Percentiles rank a stretch among this genome's conserved stretches.
These are phyloP conservation scores for Suillus paluster DNA, from an alignment of 768 basidiomycete genomes.

Conservation along the genomic window DNA sequence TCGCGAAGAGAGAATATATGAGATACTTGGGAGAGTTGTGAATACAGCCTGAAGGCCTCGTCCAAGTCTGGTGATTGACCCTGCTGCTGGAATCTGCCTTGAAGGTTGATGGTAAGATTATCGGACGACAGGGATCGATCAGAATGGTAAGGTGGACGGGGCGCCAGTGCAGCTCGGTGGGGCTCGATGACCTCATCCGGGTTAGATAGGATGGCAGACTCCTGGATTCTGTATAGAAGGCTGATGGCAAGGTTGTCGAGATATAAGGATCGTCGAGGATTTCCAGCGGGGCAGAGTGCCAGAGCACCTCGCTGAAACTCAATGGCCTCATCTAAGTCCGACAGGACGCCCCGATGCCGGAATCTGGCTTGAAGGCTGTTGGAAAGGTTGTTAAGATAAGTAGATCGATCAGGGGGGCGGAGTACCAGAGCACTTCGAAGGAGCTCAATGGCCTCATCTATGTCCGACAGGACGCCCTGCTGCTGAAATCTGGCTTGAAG, in stretches of 20 bases:
- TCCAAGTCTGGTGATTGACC: conserved; percentile 26
- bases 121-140: conserved; percentile 19
- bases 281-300: conserved; percentile 19
- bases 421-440: conserved; percentile 22
- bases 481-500: conserved; percentile 13
- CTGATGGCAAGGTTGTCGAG: conserved; percentile 21
- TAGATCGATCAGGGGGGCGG: conserved; percentile 20
- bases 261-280: conserved; percentile 18
- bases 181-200: conserved; percentile 25
- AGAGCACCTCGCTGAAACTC: conserved; percentile 25
- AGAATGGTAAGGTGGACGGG: conserved; percentile 7
- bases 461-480: conserved; percentile 15
- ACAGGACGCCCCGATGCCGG: conserved; percentile 17
- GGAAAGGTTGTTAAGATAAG: conserved; percentile 20
- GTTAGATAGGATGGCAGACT: conserved; percentile 25
- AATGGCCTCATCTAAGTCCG: conserved; percentile 32
- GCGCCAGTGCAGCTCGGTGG: conserved; percentile 17
- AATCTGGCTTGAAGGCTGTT: conserved; percentile 20
- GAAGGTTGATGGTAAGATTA: conserved; percentile 24
- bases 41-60: conserved; percentile 22
- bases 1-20: conserved; percentile 18
- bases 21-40: conserved; percentile 21
- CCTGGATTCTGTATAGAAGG: conserved; percentile 26
- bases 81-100: conserved; percentile 24
- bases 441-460: conserved; percentile 20